Evolutionary conservation across 306 rosid genomes (phyloP), one percentile per base, ranked within the genome.

Genomic region (Cucurbita argyrosperma): DNA sequence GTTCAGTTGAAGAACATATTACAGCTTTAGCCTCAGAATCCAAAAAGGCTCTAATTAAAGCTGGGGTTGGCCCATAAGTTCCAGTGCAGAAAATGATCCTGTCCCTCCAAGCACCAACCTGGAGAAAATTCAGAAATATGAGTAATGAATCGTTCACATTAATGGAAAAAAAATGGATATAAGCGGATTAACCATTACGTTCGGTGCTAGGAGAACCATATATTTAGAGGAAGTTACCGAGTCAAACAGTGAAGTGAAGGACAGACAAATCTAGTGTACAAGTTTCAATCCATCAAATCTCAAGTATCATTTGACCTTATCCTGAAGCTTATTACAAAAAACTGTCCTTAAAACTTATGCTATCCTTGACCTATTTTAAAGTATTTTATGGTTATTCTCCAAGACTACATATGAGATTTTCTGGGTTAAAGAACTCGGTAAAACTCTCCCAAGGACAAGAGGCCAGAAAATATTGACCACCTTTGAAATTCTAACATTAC

Each of bases 81-180:
- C 99, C 97, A 0, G 97, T 87, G 86, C 96, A 89, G 74, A 91
- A 75, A 73, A 95, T 89, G 75, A 95, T 95, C 80, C 96, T 85
- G 82, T 95, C 97, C 87, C 96, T 88, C 99, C 97, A 95, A 76
- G 96, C 97, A 88, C 99, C 99, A 82, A 88, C 96, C 99, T 95
- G 70, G 21, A 62, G 57, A 78, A 65, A 82, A 39, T 43, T 76
- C 60, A 70, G 83, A 80, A 38, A 82, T 75, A 69, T 10, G 9
- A 60, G 71, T 51, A 37, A 64, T 62, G 68, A 16, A 39, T 71
- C 39, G 74, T 61, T 26, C 42, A 50, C 40, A 45, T 67, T 58
- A 60, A 76, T 14, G 54, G n/a, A 57, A 79, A 21, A 79, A 64
- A 21, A 54, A 60, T 37, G 56, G 70, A 7, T 80, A 70, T 50